Evolutionary conservation across 2,329 filamentous ascomycete species (phyloP), one percentile per base, ranked within the genome.

Genomic region (Colletotrichum sp.): DNA sequence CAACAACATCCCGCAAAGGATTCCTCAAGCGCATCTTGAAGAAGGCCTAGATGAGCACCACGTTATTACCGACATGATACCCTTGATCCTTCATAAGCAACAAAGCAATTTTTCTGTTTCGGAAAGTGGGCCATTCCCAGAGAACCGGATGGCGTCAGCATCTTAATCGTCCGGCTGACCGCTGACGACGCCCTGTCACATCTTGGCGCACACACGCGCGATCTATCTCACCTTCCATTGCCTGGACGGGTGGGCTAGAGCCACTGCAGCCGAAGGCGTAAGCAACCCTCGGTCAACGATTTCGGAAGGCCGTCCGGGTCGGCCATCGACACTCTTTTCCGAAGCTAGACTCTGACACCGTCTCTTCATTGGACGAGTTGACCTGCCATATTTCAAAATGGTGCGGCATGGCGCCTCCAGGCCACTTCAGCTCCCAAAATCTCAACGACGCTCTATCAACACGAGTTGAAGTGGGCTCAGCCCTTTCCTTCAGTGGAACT

Each of bases 1-100:
- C 74, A n/a, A 49, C 73, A n/a, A 49, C 73, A 30, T 36, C 55
- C 13, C 62, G 59, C 59, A 76, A 69, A 52, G 65, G 71, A 52
- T 60, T 76, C 16, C 70, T 76, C 34, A 76, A 74, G 65, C 74
- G 74, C 26, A 52, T 76, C 34, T 39, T 76, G 64, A 76, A 76
- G 34, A 76, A 74, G 18, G 55, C 57, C 32, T 76, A 73, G 28
- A 63, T 32, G 55, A 69, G 3, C 26, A 62, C 21, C 44, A 21
- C 44, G 44, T 49, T 49, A 49, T 13, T 36, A 15, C n/a, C 28
- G 21, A 64, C 49, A 69, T 69, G 66, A 21, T 59, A 69, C 66
- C 66, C 30, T 59, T 16, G 18, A 26, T 59, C 12, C 39, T 13
- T 30, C 32, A 68, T 57, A 10, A 39, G 7, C 30, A 34, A 57